A percentile compares a stretch with the other conserved stretches of the same genome.
Evolutionary conservation across 306 rosid genomes (phyloP).

Genomic region (Ormosia emarginata): DNA sequence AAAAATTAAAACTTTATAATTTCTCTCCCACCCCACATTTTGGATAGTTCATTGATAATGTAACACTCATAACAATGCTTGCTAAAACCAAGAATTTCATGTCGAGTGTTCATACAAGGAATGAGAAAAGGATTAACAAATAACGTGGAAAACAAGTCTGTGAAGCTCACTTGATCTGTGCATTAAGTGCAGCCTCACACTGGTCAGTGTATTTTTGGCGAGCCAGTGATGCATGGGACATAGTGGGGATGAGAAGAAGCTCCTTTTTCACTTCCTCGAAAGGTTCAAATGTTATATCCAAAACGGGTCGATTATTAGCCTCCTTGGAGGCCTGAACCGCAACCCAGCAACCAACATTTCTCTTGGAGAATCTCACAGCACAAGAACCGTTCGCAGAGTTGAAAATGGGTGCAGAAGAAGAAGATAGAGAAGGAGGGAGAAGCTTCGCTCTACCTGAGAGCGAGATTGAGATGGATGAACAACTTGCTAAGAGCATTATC

Average conservation of each 20-base stretch:
- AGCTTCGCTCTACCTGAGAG: constrained; percentile 1
- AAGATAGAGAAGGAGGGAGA: neutral
- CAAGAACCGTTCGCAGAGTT: neutral
- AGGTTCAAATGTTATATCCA: constrained; percentile 18
- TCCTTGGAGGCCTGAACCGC: constrained; percentile 4
- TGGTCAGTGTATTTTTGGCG: constrained; percentile 29
- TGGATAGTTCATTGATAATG: neutral
- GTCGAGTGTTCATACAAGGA: neutral
- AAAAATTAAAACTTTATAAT: neutral
- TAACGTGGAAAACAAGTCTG: neutral
- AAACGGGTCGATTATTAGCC: neutral
- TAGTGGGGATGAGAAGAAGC: constrained; percentile 28
- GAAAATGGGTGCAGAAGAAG: neutral
- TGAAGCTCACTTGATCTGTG: constrained; percentile 43
- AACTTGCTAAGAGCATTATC: constrained; percentile 8
- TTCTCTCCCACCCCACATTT: neutral
- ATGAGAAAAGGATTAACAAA: neutral
- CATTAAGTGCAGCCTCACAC: constrained; percentile 35
- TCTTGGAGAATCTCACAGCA: constrained; percentile 8
- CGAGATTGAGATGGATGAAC: constrained; percentile 10
- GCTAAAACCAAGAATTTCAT: neutral
- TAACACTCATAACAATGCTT: neutral
- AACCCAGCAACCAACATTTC: constrained; percentile 12
- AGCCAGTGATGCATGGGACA: constrained; percentile 35
- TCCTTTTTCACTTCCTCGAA: constrained; percentile 45